Percentiles rank a stretch among this genome's conserved stretches.
Conservation (phyloP, 306 rosid species). For the Fragaria nilgerrensis region DNA sequence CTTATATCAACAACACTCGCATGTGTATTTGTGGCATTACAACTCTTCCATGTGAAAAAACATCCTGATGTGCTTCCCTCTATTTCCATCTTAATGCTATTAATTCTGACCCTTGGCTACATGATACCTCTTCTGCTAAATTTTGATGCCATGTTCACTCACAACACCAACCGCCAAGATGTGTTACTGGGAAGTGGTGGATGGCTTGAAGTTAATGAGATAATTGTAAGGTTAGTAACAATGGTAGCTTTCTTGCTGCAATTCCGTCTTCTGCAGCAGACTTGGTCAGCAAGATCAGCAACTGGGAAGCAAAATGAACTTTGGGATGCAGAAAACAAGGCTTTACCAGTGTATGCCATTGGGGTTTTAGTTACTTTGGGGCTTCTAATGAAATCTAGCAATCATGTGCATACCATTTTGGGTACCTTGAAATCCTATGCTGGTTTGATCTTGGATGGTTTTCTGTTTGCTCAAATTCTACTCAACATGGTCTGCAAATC, state of each 20-base stretch:
- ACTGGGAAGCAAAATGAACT: not conserved
- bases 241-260: not conserved
- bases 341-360: not conserved
- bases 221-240: not conserved
- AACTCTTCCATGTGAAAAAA: conserved; percentile 54
- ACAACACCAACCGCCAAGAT: not conserved
- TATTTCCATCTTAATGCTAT: conserved; percentile 54
- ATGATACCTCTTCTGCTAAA: conserved; percentile 47
- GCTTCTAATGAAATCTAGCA: conserved; percentile 9
- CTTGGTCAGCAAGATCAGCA: not conserved
- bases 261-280: not conserved
- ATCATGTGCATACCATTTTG: conserved; percentile 16
- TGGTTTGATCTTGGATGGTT: conserved; percentile 42
- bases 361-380: not conserved
- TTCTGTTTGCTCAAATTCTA: conserved; percentile 62
- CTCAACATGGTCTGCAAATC: conserved; percentile 28
- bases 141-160: conserved; percentile 47
- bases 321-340: conserved; percentile 16
- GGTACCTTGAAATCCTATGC: conserved; percentile 7
- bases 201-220: not conserved
- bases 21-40: conserved; percentile 47
- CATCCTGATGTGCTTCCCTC: conserved; percentile 47
- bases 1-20: conserved; percentile 54
- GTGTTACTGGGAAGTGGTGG: conserved; percentile 7
- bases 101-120: conserved; percentile 38